These are phyloP conservation scores for Cytospora schulzeri DNA, from an alignment of 2,329 filamentous ascomycete genomes.

Conservation along the genomic window DNA sequence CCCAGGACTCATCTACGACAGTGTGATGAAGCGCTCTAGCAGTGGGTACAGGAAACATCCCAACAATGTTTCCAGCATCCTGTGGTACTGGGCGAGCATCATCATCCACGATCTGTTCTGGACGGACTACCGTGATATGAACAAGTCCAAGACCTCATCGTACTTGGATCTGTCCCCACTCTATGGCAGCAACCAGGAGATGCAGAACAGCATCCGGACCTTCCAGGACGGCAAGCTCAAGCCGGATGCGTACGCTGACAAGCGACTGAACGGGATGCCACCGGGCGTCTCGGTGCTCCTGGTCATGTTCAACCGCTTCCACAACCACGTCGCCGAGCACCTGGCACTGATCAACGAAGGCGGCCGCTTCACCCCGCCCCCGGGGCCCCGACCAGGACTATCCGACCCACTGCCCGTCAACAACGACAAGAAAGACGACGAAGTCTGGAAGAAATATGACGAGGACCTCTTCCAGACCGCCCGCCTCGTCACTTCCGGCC, in stretches of 20 bases:
- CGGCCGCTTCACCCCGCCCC: slow-evolving; percentile 72
- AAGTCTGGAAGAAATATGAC: slow-evolving; percentile 67
- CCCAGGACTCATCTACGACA: slow-evolving; percentile 63
- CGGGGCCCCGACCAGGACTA: slow-evolving; percentile 29
- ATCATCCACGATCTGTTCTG: slow-evolving; percentile 73
- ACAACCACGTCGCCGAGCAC: slow-evolving; percentile 82
- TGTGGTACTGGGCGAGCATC: slow-evolving; percentile 74
- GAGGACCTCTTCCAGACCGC: slow-evolving; percentile 80
- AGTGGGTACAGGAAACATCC: slow-evolving; percentile 59
- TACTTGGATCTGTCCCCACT: slow-evolving; percentile 73
- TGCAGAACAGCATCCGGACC: slow-evolving; percentile 68
- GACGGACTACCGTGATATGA: slow-evolving; percentile 63
- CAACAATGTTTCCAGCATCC: slow-evolving; percentile 71
- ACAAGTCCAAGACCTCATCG: slow-evolving; percentile 66
- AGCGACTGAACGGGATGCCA: slow-evolving; percentile 69
- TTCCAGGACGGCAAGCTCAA: slow-evolving; percentile 73
- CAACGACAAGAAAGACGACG: slow-evolving; percentile 41
- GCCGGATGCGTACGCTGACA: slow-evolving; percentile 71
- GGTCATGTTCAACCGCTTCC: slow-evolving; percentile 82
- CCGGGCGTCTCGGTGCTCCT: slow-evolving; percentile 71
- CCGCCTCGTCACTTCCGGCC: slow-evolving; percentile 70
- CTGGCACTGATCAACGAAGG: slow-evolving; percentile 85
- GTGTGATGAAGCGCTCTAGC: slow-evolving; percentile 56
- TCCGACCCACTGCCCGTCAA: not conserved
- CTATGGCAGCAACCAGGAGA: slow-evolving; percentile 68